Evolutionary conservation across 1,139 yeast genomes (phyloP), one percentile per base, ranked within the genome.

Genomic region (Sporopachydermia cereana): DNA sequence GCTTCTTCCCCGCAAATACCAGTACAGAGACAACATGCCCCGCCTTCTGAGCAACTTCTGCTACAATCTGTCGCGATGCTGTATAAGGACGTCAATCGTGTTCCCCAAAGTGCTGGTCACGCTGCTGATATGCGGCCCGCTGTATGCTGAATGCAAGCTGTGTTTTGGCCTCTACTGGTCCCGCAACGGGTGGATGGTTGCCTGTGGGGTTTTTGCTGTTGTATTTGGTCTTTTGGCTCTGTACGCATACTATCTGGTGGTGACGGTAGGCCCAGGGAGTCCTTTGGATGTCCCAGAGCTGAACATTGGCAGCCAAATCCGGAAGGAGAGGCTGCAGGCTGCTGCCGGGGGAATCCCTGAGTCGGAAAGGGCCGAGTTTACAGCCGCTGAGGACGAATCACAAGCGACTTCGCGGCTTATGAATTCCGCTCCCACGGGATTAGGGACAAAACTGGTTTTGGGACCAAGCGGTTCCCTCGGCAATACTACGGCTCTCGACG

Each of bases 31-130:
- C 12, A 34, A 34, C 5, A 34, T 34, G 39, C 39, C 39, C 5
- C 39, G 39, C 20, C 9, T 34, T 12, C 22, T 34, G 12, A 34
- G 39, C 39, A 34, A 34, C 39, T 34, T 34, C 22, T 34, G 39
- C 22, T 34, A 34, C 17, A 34, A 34, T 20, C 17, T 34, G 20
- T 34, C 39, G 12, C 39, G 39, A 7, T 34, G 39, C 39, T 34
- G 39, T n/a, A 21, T 34, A 12, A 5, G 22, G 9, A 34, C 39
- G 9, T 16, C 39, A 7, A 34, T 34, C n/a, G 9, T 34, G 5
- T 12, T 21, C 18, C 39, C 39, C 12, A 34, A 34, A n/a, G 39
- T 20, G 20, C 9, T 34, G 9, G 39, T 34, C 22, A 7, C 39
- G 12, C 7, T 21, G 9, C 9, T 34, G 9, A 5, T 34, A 7